A percentile compares a stretch with the other conserved stretches of the same genome.
Conservation (phyloP, 2,329 filamentous ascomycete species). For the Aspergillus neoniger region DNA sequence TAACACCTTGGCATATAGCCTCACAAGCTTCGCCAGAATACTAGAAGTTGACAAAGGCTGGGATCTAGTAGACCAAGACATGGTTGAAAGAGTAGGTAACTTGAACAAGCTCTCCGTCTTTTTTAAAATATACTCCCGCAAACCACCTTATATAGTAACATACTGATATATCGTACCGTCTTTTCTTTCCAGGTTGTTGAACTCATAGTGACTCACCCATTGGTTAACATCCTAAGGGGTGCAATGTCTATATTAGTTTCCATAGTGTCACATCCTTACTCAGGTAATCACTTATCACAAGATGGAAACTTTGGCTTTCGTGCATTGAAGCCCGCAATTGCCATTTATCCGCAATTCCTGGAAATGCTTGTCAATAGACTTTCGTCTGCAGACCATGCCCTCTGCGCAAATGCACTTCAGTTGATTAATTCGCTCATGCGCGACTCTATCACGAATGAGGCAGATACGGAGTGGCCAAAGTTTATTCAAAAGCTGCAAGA, state of each 20-base stretch:
- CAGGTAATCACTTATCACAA: slow-evolving; percentile 51
- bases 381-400: slow-evolving; percentile 88
- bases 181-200: slow-evolving; percentile 68
- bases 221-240: slow-evolving; percentile 95
- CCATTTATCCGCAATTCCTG: slow-evolving; percentile 89
- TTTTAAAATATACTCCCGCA: background rate
- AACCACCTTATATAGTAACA: background rate
- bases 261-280: slow-evolving; percentile 81
- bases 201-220: slow-evolving; percentile 87
- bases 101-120: background rate
- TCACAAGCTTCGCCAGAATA: slow-evolving; percentile 83
- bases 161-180: slow-evolving; percentile 3
- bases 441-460: slow-evolving; percentile 79
- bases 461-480: slow-evolving; percentile 84
- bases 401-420: slow-evolving; percentile 94
- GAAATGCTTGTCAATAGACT: slow-evolving; percentile 90
- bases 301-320: slow-evolving; percentile 80
- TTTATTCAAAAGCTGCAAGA: slow-evolving; percentile 94
- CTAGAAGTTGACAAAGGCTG: slow-evolving; percentile 97
- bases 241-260: slow-evolving; percentile 96
- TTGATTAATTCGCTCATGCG: slow-evolving; percentile 93
- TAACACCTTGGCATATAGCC: slow-evolving; percentile 92
- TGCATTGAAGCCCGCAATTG: slow-evolving; percentile 86
- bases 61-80: slow-evolving; percentile 63
- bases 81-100: slow-evolving; percentile 60